phyloP scores from a whole-genome alignment of 163 green algal species.

The Prototheca cutis region DNA sequence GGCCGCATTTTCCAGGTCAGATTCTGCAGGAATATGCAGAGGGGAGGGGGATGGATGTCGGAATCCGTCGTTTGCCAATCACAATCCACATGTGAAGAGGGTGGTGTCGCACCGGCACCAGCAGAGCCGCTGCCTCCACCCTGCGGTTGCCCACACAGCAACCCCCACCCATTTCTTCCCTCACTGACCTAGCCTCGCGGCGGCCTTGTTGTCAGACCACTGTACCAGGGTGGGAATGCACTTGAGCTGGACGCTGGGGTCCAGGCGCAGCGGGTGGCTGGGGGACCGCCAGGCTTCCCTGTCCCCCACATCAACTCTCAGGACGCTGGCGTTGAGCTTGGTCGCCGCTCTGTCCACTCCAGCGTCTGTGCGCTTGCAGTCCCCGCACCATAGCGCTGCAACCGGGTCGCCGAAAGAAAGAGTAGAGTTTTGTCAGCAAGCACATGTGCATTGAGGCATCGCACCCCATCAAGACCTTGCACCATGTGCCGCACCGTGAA shows the following conservation, averaged over 20 bases:
- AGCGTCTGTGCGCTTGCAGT: background rate
- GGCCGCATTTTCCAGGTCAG: background rate
- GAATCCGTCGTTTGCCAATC: no score
- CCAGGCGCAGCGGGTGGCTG: background rate
- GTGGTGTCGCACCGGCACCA: no score
- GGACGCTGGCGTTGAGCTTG: background rate
- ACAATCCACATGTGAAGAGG: background rate
- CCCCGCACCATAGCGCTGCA: background rate
- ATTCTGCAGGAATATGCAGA: background rate
- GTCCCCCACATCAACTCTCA: background rate
- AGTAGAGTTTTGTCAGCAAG: background rate
- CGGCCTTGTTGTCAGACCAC: background rate
- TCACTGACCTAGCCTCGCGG: background rate
- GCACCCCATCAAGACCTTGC: background rate
- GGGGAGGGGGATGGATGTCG: background rate
- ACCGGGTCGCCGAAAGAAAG: background rate
- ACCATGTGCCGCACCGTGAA: background rate
- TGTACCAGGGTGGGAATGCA: conserved; percentile 2
- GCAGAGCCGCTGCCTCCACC: no score
- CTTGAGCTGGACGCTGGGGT: background rate
- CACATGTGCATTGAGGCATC: background rate
- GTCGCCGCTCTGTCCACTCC: background rate
- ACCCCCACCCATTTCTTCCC: background rate
- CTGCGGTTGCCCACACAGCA: no score
- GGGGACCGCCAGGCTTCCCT: background rate